A percentile compares a stretch with the other conserved stretches of the same genome.
Conservation (phyloP, 805 yeast species). For the Suhomyces emberorum region DNA sequence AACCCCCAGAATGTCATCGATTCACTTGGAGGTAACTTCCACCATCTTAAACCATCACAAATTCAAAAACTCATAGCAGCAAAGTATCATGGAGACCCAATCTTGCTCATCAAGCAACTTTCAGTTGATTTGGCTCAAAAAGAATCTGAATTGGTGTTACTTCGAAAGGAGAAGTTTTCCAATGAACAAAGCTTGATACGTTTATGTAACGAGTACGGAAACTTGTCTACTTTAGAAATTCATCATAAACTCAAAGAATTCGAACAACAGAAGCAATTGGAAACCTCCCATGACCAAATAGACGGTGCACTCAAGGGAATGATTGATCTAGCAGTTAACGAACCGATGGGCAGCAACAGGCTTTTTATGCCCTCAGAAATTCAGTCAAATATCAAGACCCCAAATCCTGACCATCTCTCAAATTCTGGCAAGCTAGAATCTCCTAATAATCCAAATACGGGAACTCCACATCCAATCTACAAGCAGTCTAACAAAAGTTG, state of each 20-base stretch:
- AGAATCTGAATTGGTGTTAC: slow-evolving; percentile 43
- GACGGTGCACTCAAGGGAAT: slow-evolving; percentile 22
- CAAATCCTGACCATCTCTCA: background rate
- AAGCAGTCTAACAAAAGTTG: slow-evolving; percentile 9
- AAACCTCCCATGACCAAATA: slow-evolving; percentile 3
- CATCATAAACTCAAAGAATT: slow-evolving; percentile 25
- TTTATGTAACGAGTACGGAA: slow-evolving; percentile 35
- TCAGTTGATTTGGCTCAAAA: slow-evolving; percentile 46
- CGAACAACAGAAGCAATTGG: slow-evolving; percentile 2
- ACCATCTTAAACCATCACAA: slow-evolving; percentile 9
- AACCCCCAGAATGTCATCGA: slow-evolving; percentile 2
- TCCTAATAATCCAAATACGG: too few relatives aligned
- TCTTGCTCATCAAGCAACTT: slow-evolving; percentile 41
- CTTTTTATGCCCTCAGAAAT: too few relatives aligned
- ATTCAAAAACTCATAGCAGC: slow-evolving; percentile 18
- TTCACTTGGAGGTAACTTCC: slow-evolving; percentile 14
- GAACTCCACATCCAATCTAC: too few relatives aligned
- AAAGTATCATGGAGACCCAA: slow-evolving; percentile 25
- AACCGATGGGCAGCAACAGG: slow-evolving; percentile 9
- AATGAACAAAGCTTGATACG: slow-evolving; percentile 33
- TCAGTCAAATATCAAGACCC: background rate
- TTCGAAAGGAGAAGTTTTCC: slow-evolving; percentile 29
- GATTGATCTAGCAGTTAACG: slow-evolving; percentile 29
- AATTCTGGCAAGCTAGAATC: background rate
- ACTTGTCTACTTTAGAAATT: slow-evolving; percentile 32